Evolutionary conservation across 257 asterid species (phyloP), one percentile per base, ranked within the genome.

Genomic region (Petrea volubilis): DNA sequence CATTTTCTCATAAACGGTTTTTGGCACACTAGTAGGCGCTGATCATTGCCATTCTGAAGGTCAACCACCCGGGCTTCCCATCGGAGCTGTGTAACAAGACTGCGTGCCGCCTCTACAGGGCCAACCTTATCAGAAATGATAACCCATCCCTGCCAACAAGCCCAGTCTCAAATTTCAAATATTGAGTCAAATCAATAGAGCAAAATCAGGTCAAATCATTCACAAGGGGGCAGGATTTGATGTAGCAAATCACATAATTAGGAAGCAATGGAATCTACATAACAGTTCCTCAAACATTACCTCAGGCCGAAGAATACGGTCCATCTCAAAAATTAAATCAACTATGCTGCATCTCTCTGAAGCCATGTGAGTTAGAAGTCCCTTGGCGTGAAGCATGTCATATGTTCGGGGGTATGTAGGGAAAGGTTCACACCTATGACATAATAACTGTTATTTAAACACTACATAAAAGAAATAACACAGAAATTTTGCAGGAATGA

Each of bases 401-500:
- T 93, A 93, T 34, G 98, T 88, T 65, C 98, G 93, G 49, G 98
- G 97, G 81, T 90, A 93, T 43, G 98, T 90, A 67, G 97, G 98
- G 77, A 90, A 93, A 55, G 97, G 95, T 74, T 93, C 97, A 59
- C 98, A 93, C 97, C 98, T 90, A 85, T 61, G 74, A 47, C 60
- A 72, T 18, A 67, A 57, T 31, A 74, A 53, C 33, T 33, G 70
- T 41, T 11, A 23, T 25, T 28, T 72, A 51, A 68, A 50, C 18
- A 23, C 63, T 18, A 17, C 8, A 31, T 6, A n/a, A 18, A 60
- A 60, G 62, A 61, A 64, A 41, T n/a, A 41, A 65, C 51, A 40
- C 15, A n/a, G 43, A 62, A 29, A n/a, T 13, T 15, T 23, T 18
- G 11, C 11, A 3, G 55, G 44, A 17, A 27, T 17, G 38, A 38